Evolutionary conservation across 1,284 basidiomycete species (phyloP).

Genomic region (Jaminaea rosea): DNA sequence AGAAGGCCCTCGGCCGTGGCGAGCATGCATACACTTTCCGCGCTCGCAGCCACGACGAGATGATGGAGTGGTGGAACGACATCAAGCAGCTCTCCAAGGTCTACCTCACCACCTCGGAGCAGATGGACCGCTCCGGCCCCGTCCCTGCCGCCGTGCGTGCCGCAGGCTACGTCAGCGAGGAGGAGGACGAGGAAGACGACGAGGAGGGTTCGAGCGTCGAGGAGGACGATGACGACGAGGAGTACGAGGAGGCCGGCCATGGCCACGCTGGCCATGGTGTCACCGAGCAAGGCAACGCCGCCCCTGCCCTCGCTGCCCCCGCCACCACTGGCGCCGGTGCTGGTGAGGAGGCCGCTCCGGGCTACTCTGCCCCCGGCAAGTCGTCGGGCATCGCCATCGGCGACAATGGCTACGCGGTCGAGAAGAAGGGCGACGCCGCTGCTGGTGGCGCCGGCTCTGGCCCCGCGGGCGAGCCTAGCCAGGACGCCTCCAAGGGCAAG

Average conservation of each 20-base stretch:
- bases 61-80: slow-evolving; percentile 99
- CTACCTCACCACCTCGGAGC: slow-evolving; percentile 88
- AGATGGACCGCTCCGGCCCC: slow-evolving; percentile 84
- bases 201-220: slow-evolving; percentile 68
- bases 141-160: slow-evolving; percentile 84
- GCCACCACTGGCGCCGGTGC: slow-evolving; percentile 37
- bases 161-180: slow-evolving; percentile 62
- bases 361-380: slow-evolving; percentile 43
- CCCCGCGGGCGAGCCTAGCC: slow-evolving; percentile 29
- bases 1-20: slow-evolving; percentile 53
- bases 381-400: slow-evolving; percentile 54
- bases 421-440: slow-evolving; percentile 39
- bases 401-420: slow-evolving; percentile 53
- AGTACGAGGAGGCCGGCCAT: slow-evolving; percentile 50
- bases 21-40: slow-evolving; percentile 80
- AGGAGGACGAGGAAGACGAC: slow-evolving; percentile 58
- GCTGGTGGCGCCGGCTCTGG: slow-evolving; percentile 10
- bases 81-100: slow-evolving; percentile 89
- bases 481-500: slow-evolving; percentile 16
- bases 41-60: slow-evolving; percentile 79
- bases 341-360: slow-evolving; percentile 41
- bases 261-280: too few species aligned
- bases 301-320: slow-evolving; percentile 30
- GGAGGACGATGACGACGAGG: slow-evolving; percentile 53
- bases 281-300: slow-evolving; percentile 13